Evolutionary conservation across 2,329 filamentous ascomycete genomes (phyloP).

Genomic region (Aspergillus chevalieri): DNA sequence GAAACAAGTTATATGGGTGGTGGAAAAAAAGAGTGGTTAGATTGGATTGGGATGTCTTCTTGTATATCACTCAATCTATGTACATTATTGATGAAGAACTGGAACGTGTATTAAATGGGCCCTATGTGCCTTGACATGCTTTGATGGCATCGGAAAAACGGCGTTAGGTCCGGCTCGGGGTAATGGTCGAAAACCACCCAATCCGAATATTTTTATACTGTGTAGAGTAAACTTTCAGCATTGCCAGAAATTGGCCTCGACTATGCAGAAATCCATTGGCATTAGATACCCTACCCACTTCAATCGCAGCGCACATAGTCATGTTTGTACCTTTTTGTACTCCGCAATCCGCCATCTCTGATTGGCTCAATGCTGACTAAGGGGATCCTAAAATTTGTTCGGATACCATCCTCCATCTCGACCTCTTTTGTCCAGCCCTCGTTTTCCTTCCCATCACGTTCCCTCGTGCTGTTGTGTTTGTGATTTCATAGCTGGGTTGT

Average conservation of each 20-base stretch:
- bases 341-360: slow-evolving; percentile 25
- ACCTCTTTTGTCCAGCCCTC: slow-evolving; percentile 10
- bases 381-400: slow-evolving; percentile 32
- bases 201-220: no score
- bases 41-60: not conserved
- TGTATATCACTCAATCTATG: slow-evolving; percentile 1
- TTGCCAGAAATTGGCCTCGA: no score
- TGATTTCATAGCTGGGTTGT: slow-evolving; percentile 26
- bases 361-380: slow-evolving; percentile 38
- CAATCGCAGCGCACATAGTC: no score
- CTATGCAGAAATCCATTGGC: no score
- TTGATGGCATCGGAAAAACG: no score
- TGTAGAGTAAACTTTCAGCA: no score
- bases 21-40: slow-evolving; percentile 26
- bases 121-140: no score
- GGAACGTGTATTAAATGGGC: no score
- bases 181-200: no score
- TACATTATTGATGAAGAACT: slow-evolving; percentile 8
- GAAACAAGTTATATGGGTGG: slow-evolving; percentile 30
- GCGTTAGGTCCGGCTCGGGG: no score
- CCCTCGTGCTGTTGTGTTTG: slow-evolving; percentile 23
- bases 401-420: slow-evolving; percentile 5
- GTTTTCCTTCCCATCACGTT: slow-evolving; percentile 24
- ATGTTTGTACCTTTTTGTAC: not conserved
- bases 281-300: no score